These are phyloP conservation scores for Pseudopithomyces chartarum DNA, from an alignment of 2,329 filamentous ascomycete genomes.

Conservation along the genomic window DNA sequence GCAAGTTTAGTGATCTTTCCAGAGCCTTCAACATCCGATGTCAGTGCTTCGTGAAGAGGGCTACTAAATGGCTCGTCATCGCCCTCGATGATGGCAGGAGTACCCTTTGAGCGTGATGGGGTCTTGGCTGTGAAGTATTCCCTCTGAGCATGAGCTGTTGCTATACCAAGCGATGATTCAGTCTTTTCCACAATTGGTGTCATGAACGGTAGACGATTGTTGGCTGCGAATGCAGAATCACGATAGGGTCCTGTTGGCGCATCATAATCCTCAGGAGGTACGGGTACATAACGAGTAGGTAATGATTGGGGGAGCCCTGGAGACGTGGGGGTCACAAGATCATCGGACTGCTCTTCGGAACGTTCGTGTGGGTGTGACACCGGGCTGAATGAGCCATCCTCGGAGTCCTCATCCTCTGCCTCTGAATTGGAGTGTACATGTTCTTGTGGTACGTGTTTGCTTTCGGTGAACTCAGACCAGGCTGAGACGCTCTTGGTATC, in stretches of 20 bases:
- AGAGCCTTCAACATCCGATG: slow-evolving; percentile 51
- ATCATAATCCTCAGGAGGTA: slow-evolving; percentile 85
- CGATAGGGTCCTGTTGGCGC: slow-evolving; percentile 79
- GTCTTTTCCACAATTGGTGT: slow-evolving; percentile 97
- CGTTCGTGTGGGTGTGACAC: slow-evolving; percentile 33
- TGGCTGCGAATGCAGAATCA: slow-evolving; percentile 77
- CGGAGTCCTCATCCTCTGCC: slow-evolving; percentile 38
- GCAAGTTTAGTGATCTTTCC: slow-evolving; percentile 58
- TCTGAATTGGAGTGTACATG: slow-evolving; percentile 41
- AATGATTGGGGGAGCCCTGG: slow-evolving; percentile 40
- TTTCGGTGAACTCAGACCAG: slow-evolving; percentile 86
- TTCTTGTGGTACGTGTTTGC: slow-evolving; percentile 67
- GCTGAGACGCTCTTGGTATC: slow-evolving; percentile 65
- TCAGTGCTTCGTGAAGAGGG: slow-evolving; percentile 70
- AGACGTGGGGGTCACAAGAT: slow-evolving; percentile 56
- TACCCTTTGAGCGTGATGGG: slow-evolving; percentile 65
- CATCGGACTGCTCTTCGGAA: slow-evolving; percentile 39
- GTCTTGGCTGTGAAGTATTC: slow-evolving; percentile 73
- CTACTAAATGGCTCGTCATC: slow-evolving; percentile 66
- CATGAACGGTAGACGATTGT: slow-evolving; percentile 96
- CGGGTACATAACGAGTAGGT: slow-evolving; percentile 72
- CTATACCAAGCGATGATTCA: slow-evolving; percentile 75
- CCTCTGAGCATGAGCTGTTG: slow-evolving; percentile 54
- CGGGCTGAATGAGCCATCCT: slow-evolving; percentile 44
- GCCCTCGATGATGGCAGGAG: slow-evolving; percentile 46